These are phyloP conservation scores for Podospora pseudoanserina DNA, from an alignment of 495 filamentous ascomycete species.

Conservation along the genomic window DNA sequence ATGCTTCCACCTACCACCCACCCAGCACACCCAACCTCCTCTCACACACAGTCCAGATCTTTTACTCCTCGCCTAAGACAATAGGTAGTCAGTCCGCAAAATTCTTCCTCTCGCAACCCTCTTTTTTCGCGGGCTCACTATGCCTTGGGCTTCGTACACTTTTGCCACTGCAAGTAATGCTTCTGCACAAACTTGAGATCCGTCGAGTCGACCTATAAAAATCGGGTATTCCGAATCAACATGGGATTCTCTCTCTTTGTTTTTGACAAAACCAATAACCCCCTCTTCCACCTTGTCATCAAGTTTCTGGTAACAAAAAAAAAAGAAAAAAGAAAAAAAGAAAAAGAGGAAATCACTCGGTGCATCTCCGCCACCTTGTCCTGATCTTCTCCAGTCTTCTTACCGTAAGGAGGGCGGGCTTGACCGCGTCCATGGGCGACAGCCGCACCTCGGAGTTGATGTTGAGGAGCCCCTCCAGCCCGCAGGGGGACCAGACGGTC, in stretches of 20 bases:
- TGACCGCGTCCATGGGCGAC: slow-evolving; percentile 18
- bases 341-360: neutral
- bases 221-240: slow-evolving; percentile 4
- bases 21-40: neutral
- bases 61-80: neutral
- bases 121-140: neutral
- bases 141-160: slow-evolving; percentile 22
- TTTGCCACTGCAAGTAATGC: slow-evolving; percentile 34
- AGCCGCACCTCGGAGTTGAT: slow-evolving; percentile 45
- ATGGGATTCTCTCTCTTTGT: neutral
- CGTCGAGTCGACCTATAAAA: slow-evolving; percentile 32
- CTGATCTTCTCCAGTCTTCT: slow-evolving; percentile 15
- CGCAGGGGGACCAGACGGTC: slow-evolving; percentile 45
- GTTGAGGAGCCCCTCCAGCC: slow-evolving; percentile 37
- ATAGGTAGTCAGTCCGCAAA: slow-evolving; percentile 1
- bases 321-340: too few species aligned
- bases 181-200: slow-evolving; percentile 33
- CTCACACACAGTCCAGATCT: neutral
- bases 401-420: slow-evolving; percentile 29
- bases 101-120: neutral
- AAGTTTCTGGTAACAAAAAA: too few species aligned
- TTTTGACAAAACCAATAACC: neutral
- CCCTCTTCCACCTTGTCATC: neutral
- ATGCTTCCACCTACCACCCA: neutral
- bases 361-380: slow-evolving; percentile 18